Percentiles rank a stretch among this genome's conserved stretches.
Evolutionary conservation across 345 rosid genomes (phyloP).

Genomic region (Rhodamnia rubescens): DNA sequence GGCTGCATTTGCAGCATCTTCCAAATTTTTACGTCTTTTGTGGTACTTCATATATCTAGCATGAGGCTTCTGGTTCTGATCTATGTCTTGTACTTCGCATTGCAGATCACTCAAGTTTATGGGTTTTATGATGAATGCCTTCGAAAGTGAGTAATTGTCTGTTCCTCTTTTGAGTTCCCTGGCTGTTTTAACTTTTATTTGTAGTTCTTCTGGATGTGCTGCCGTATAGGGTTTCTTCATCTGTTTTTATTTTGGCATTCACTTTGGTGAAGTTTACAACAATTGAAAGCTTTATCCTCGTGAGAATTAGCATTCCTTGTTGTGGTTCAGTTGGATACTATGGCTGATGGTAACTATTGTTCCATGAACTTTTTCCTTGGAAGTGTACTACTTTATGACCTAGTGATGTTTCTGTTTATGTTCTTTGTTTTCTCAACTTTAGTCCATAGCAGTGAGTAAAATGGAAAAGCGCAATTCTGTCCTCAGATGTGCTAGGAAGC

Average conservation of each 20-base stretch:
- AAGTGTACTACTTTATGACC: neutral
- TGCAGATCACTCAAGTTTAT: constrained; percentile 96
- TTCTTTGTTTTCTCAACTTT: neutral
- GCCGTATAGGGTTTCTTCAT: neutral
- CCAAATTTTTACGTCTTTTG: neutral
- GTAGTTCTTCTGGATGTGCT: neutral
- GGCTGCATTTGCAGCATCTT: neutral
- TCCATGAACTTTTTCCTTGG: neutral
- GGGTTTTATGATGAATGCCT: constrained; percentile 96
- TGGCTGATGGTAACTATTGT: neutral
- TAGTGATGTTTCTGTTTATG: neutral
- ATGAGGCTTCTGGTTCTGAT: neutral
- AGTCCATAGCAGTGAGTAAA: neutral
- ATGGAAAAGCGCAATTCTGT: neutral
- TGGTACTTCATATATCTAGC: neutral
- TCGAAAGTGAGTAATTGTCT: constrained; percentile 56
- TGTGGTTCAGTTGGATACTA: neutral
- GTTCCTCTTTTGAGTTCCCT: neutral
- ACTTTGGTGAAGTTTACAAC: neutral
- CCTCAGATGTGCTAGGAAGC: neutral
- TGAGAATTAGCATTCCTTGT: neutral
- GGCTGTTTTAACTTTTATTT: neutral
- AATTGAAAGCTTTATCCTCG: neutral
- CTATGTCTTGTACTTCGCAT: neutral
- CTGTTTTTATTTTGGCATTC: neutral